Evolutionary conservation across 2,329 filamentous ascomycete genomes (phyloP), one percentile per base, ranked within the genome.

Genomic region (Aspergillus caelatus): DNA sequence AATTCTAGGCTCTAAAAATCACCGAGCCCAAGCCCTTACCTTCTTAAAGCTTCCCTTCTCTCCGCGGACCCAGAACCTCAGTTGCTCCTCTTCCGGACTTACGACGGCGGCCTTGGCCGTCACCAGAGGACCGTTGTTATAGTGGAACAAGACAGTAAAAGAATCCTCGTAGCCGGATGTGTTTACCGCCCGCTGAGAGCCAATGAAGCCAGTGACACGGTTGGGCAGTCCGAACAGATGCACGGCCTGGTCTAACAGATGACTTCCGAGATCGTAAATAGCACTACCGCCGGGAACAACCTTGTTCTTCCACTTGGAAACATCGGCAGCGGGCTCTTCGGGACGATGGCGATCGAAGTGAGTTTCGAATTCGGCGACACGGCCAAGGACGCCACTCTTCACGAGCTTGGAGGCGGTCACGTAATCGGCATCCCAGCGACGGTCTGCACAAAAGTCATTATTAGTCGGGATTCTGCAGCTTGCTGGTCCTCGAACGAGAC

Each of bases 361-460:
- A 26, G 89, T 90, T 77, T 93, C 87, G 72, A 91, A 92, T 78
- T 94, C 91, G 60, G 90, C 84, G 45, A 94, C 79, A n/a, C 91
- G 85, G 60, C 91, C 92, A 4, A 94, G 81, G 0, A 81, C 80
- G 43, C 83, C 86, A 34, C 85, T 82, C 14, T 79, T 77, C 41
- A 93, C 71, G 30, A 94, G 83, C 68, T 88, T 84, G 69, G 82
- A 83, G 53, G 93, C 81, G 0, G 91, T 92, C 53, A 90, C 78
- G 79, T 92, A 95, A 78, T 94, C 92, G 39, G 86, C 82, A 74
- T 95, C 92, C 86, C 87, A 94, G 59, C 92, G 84, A 34, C 92
- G 86, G 80, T 93, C 77, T 80, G 58, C 57, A 21, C 14, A 36
- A 26, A 48, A 10, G 2, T n/a, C 23, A 16, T 39, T 12, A 21